phyloP scores from a whole-genome alignment of 208 protist species.

The Leishmania amazonensis region DNA sequence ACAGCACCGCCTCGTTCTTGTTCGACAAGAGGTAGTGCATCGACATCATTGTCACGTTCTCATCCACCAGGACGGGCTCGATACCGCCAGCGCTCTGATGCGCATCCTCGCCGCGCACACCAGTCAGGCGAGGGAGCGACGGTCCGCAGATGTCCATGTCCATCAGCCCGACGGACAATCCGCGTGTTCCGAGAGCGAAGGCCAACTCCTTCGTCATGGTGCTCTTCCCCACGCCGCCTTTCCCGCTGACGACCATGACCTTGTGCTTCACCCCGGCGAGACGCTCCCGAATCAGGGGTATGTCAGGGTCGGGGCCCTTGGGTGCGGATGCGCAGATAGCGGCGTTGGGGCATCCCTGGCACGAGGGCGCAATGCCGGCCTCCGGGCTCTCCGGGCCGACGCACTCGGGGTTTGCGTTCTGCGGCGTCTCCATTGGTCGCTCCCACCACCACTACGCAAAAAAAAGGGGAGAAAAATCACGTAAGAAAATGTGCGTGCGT shows the following conservation, averaged over 20 bases:
- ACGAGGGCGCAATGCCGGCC: conserved; percentile 95
- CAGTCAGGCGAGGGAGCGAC: conserved; percentile 84
- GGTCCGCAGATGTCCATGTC: conserved; percentile 99
- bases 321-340: conserved; percentile 94
- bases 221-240: conserved; percentile 96
- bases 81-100: conserved; percentile 93
- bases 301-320: conserved; percentile 93
- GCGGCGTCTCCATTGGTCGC: conserved; percentile 6
- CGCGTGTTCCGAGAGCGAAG: conserved; percentile 71
- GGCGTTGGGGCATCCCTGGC: conserved; percentile 98
- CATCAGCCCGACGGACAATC: conserved; percentile 97
- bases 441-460: neutral
- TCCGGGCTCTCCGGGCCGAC: conserved; percentile 93
- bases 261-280: conserved; percentile 83
- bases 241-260: conserved; percentile 92
- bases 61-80: conserved; percentile 94
- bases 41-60: conserved; percentile 95
- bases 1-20: conserved; percentile 98
- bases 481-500: neutral
- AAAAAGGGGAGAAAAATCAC: neutral
- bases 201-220: conserved; percentile 93
- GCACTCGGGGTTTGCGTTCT: conserved; percentile 82
- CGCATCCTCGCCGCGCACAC: conserved; percentile 89
- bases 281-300: conserved; percentile 80
- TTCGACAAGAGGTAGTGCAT: conserved; percentile 98